A percentile compares a stretch with the other conserved stretches of the same genome.
These are phyloP conservation scores for Theileria parva DNA, from an alignment of 169 alveolate genomes.

Conservation along the genomic window DNA sequence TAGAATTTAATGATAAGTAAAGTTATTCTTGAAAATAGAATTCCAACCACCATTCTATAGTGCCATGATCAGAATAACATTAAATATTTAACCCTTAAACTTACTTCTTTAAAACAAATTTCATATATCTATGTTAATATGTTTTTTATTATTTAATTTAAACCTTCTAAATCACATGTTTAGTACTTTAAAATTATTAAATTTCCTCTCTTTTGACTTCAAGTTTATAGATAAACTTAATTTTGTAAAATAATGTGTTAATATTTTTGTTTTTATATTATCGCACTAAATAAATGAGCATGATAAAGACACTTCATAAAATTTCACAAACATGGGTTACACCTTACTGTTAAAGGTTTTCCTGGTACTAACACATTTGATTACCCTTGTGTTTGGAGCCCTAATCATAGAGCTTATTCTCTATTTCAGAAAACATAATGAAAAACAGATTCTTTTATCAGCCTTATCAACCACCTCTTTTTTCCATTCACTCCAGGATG, in stretches of 20 bases:
- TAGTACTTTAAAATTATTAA: neutral
- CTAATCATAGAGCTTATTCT: conserved; percentile 40
- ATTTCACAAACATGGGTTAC: neutral
- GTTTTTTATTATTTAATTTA: no score
- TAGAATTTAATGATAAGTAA: neutral
- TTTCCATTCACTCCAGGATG: neutral
- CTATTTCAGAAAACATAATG: conserved; percentile 11
- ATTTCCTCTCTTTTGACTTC: neutral
- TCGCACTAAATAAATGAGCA: neutral
- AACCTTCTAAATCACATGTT: neutral
- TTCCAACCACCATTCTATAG: neutral
- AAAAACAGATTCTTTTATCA: neutral
- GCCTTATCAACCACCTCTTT: neutral
- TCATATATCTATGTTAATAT: neutral
- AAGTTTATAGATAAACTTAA: neutral
- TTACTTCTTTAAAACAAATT: no score
- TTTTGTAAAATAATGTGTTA: neutral
- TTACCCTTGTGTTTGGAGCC: conserved; percentile 19
- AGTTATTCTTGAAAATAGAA: neutral
- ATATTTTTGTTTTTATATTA: no score
- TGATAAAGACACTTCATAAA: neutral
- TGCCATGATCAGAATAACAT: neutral
- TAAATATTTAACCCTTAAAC: no score
- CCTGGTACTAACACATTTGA: conserved; percentile 19
- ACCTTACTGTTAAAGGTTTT: conserved; percentile 9